A percentile compares a stretch with the other conserved stretches of the same genome.
Evolutionary conservation across 306 rosid species (phyloP).

Genomic region (Acacia acuminata): DNA sequence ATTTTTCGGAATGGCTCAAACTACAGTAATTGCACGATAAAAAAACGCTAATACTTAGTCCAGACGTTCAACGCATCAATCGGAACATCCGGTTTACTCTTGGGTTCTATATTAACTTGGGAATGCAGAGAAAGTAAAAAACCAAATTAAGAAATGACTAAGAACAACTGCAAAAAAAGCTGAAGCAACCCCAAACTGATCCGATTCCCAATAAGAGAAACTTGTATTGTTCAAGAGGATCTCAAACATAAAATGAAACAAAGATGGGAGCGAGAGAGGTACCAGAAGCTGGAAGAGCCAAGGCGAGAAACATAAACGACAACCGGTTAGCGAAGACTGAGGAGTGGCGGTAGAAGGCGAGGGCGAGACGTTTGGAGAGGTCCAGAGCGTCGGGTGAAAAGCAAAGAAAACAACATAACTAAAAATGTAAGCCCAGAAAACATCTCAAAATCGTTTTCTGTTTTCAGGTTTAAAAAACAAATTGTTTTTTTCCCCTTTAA

Average conservation of each 20-base stretch:
- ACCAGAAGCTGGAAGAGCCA: conserved; percentile 7
- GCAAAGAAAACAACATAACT: too few species aligned
- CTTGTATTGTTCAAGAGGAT: not conserved
- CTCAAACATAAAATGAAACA: not conserved
- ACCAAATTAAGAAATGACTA: not conserved
- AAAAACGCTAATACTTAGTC: not conserved
- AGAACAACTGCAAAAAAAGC: not conserved
- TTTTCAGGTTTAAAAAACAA: too few species aligned
- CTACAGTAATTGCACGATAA: not conserved
- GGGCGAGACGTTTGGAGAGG: too few species aligned
- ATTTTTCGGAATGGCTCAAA: not conserved
- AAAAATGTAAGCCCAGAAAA: too few species aligned
- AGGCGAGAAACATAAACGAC: too few species aligned
- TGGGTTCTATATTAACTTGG: not conserved
- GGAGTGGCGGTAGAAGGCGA: too few species aligned
- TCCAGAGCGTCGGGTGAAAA: too few species aligned
- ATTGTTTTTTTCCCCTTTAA: too few species aligned
- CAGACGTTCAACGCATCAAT: conserved; percentile 2
- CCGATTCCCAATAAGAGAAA: conserved; percentile 23
- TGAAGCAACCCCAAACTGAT: not conserved
- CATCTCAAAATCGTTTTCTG: too few species aligned
- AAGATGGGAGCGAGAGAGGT: not conserved
- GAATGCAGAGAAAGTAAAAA: not conserved
- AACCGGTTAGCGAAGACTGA: too few species aligned
- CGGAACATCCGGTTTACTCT: not conserved